Conservation (phyloP, 2,329 filamentous ascomycete species). For the Penicillium glabrum region DNA sequence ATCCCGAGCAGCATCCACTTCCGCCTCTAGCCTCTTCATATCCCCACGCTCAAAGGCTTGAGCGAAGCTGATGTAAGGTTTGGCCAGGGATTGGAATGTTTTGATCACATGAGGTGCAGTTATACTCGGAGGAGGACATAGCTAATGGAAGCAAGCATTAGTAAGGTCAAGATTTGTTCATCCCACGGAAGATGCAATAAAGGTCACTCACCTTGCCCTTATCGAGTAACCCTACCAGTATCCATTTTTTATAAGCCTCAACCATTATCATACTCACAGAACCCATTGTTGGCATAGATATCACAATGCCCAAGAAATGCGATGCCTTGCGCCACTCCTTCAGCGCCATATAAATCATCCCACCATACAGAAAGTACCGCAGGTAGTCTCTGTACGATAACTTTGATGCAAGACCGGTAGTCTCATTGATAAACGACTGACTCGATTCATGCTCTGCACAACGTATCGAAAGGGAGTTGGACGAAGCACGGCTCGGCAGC, state of each 20-base stretch:
- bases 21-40: slow-evolving; percentile 61
- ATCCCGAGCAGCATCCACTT: slow-evolving; percentile 59
- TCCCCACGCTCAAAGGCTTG: slow-evolving; percentile 64
- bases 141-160: slow-evolving; percentile 27
- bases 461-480: slow-evolving; percentile 22
- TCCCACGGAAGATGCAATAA: neutral
- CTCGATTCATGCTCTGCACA: slow-evolving; percentile 34
- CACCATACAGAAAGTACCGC: slow-evolving; percentile 66
- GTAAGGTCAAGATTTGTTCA: neutral
- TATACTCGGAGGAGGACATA: slow-evolving; percentile 56
- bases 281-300: slow-evolving; percentile 67
- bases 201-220: slow-evolving; percentile 59
- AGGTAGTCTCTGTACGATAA: slow-evolving; percentile 49
- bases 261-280: slow-evolving; percentile 74
- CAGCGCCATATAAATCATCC: slow-evolving; percentile 63
- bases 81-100: slow-evolving; percentile 59
- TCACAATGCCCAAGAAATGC: slow-evolving; percentile 61
- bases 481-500: slow-evolving; percentile 21
- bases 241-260: slow-evolving; percentile 90
- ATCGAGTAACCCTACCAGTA: slow-evolving; percentile 72
- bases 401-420: slow-evolving; percentile 40
- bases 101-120: slow-evolving; percentile 56
- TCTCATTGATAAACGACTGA: slow-evolving; percentile 35
- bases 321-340: slow-evolving; percentile 64
- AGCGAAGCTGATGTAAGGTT: slow-evolving; percentile 70